Base-by-base conservation (phyloP, 2,329 filamentous ascomycete genomes). In the Aspergillus udagawae region DNA sequence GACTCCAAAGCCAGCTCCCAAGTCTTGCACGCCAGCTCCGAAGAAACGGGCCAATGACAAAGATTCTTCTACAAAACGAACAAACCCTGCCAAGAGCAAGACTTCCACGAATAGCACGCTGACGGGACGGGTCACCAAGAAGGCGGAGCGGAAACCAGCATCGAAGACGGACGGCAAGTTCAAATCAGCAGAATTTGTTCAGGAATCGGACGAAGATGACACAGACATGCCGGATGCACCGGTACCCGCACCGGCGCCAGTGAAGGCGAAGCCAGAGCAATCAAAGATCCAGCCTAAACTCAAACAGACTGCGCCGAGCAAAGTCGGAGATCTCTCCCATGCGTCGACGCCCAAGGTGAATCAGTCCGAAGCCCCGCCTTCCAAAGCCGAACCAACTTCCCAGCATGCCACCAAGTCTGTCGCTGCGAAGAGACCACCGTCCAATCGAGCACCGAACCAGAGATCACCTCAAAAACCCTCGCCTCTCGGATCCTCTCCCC, bases 401-500 rank as follows among this genome's bases (percentile, higher is more conserved):
- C 65, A 68, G 52, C 35, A 63, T 25, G 51, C 59, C 14, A 60
- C 58, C 27, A 74, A 75, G 59, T 66, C 65, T 50, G 68, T 72
- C 45, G 67, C 74, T 38, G 67, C 70, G 14, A 73, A 76, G 57
- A 66, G 72, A 45, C 67, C 70, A 17, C 61, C 70, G 23, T 64
- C 69, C 71, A 76, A 69, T 56, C 76, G 67, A 60, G 69, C 64
- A 51, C 75, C 73, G 23, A 84, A 77, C 27, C 60, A 60, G 29
- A 65, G 60, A 58, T 84, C 82, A 45, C 83, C 84, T 1, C 82
- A 80, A 65, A 86, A 86, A 53, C 83, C 83, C 2, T 86, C 85
- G 17, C 84, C 83, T 12, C 79, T 86, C 10, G 83, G 82, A 9
- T 83, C 82, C 6, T 86, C 84, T 2, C 83, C 83, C 23, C 83